These are phyloP conservation scores for Candida multigemmis DNA, from an alignment of 805 yeast species.

Conservation along the genomic window DNA sequence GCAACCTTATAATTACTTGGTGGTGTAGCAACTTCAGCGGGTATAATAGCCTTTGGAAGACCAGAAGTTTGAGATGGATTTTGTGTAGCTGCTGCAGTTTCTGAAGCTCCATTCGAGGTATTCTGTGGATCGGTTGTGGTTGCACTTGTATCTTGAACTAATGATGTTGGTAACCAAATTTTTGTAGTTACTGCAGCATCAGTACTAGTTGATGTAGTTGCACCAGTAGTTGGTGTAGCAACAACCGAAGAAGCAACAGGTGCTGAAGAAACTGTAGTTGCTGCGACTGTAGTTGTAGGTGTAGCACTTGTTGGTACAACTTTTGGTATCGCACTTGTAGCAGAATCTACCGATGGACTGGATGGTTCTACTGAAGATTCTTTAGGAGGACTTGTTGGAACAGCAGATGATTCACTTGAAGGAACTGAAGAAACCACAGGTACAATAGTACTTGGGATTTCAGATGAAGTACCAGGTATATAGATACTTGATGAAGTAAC, in stretches of 20 bases:
- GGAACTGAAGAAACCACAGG: slow-evolving; percentile 1
- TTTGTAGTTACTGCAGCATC: slow-evolving; percentile 3
- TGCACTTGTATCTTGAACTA: slow-evolving; percentile 13
- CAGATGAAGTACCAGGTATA: slow-evolving; percentile 1
- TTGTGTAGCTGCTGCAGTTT: slow-evolving; percentile 22
- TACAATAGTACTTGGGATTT: not conserved
- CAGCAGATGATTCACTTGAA: not conserved
- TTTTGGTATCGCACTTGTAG: slow-evolving; percentile 1
- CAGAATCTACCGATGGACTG: not conserved
- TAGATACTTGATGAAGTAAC: slow-evolving; percentile 1
- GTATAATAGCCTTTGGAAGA: slow-evolving; percentile 74
- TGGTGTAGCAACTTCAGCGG: slow-evolving; percentile 42
- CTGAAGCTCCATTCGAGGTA: slow-evolving; percentile 19
- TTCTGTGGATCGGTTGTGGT: slow-evolving; percentile 7
- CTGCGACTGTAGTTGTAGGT: slow-evolving; percentile 1
- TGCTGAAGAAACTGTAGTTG: slow-evolving; percentile 2
- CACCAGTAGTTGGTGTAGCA: slow-evolving; percentile 3
- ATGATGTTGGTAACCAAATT: slow-evolving; percentile 28
- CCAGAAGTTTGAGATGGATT: slow-evolving; percentile 30
- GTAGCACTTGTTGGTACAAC: slow-evolving; percentile 1
- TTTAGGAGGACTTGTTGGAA: not conserved
- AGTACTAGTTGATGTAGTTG: slow-evolving; percentile 3
- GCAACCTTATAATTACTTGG: slow-evolving; percentile 43
- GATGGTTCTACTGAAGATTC: not conserved
- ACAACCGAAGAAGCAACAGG: slow-evolving; percentile 7